phyloP scores from a whole-genome alignment of 2,329 filamentous ascomycete species.

The Aspergillus thermomutatus region DNA sequence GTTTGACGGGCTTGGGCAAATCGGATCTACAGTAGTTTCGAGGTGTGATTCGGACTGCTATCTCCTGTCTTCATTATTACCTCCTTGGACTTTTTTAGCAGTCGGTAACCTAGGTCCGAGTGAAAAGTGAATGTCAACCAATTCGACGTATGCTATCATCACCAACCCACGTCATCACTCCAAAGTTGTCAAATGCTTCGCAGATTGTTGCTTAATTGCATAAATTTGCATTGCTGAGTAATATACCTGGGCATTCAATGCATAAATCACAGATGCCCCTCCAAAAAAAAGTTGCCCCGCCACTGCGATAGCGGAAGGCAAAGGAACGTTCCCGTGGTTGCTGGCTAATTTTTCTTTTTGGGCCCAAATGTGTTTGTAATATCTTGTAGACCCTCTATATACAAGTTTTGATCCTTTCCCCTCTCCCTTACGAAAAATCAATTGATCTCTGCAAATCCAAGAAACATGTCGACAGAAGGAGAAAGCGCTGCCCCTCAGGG shows the following conservation, averaged over 20 bases:
- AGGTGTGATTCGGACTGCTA: neutral
- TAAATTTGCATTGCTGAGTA: conserved; percentile 18
- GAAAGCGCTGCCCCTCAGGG: conserved; percentile 13
- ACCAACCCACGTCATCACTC: neutral
- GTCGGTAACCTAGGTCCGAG: neutral
- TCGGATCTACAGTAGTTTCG: neutral
- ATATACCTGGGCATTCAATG: conserved; percentile 11
- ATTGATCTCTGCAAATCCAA: neutral
- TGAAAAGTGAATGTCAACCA: neutral
- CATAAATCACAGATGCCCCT: conserved; percentile 15
- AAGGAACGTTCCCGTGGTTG: conserved; percentile 31
- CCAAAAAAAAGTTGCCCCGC: conserved; percentile 25
- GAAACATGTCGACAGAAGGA: conserved; percentile 25
- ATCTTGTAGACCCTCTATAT: neutral
- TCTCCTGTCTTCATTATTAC: neutral
- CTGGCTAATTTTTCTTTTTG: conserved; percentile 18
- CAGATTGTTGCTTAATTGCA: conserved; percentile 8
- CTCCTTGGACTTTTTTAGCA: neutral
- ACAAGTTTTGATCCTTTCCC: neutral
- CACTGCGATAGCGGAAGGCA: conserved; percentile 19
- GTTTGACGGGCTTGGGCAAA: neutral
- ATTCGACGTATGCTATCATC: too few species aligned
- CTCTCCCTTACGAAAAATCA: neutral
- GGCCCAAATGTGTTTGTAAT: conserved; percentile 4
- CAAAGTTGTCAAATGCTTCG: neutral